Evolutionary conservation across 2,329 filamentous ascomycete genomes (phyloP).

Genomic region (Lachnellula subtilissima): DNA sequence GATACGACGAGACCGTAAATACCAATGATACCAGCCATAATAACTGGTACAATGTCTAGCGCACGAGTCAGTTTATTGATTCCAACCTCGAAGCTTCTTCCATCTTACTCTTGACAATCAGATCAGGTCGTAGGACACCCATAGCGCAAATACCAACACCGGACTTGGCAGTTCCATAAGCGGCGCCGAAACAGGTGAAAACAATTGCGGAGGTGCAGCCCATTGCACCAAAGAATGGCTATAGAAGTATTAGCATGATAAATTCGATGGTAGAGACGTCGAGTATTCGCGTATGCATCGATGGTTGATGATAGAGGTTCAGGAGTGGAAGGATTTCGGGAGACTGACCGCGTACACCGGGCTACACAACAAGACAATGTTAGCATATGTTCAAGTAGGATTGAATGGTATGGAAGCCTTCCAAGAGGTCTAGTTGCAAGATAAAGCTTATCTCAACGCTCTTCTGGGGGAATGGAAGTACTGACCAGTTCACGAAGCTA

Average conservation of each 20-base stretch:
- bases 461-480: conserved; percentile 35
- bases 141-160: conserved; percentile 98
- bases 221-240: conserved; percentile 95
- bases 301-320: conserved; percentile 10
- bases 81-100: neutral
- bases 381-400: conserved; percentile 35
- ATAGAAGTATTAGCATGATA: conserved; percentile 27
- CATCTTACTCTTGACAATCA: conserved; percentile 96
- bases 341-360: conserved; percentile 97
- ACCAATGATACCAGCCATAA: conserved; percentile 99
- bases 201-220: conserved; percentile 93
- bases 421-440: neutral
- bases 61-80: conserved; percentile 13
- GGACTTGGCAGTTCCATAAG: conserved; percentile 98
- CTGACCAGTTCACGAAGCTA: conserved; percentile 56
- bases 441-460: conserved; percentile 27
- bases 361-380: conserved; percentile 49
- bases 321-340: conserved; percentile 17
- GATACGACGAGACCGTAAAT: conserved; percentile 93
- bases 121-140: conserved; percentile 94
- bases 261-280: conserved; percentile 15
- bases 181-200: conserved; percentile 93
- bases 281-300: conserved; percentile 3
- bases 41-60: conserved; percentile 95
- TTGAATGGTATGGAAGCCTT: neutral